Evolutionary conservation across 768 basidiomycete species (phyloP).

Genomic region (Mycena capillaripes): DNA sequence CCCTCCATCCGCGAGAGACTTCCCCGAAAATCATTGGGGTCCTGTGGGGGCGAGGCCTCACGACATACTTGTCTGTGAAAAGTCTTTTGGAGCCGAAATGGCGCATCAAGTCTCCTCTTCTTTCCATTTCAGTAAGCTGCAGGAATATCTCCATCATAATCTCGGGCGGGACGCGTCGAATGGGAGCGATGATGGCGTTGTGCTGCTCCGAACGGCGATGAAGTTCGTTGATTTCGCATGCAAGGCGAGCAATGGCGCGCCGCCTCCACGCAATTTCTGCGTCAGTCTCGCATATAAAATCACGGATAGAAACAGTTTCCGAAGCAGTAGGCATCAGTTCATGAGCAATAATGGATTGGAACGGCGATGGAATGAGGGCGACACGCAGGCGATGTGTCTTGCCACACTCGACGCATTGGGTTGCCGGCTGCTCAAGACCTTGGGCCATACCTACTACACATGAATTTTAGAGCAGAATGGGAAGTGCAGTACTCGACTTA

Average conservation of each 20-base stretch:
- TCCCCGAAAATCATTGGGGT: background rate
- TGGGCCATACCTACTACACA: too few relatives aligned
- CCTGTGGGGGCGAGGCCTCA: background rate
- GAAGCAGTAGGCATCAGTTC: background rate
- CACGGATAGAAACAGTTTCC: background rate
- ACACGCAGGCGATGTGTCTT: background rate
- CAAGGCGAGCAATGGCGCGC: background rate
- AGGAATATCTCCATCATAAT: background rate
- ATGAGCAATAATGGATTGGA: background rate
- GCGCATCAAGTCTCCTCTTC: too few relatives aligned
- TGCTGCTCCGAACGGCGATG: slow-evolving; percentile 2
- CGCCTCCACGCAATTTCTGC: background rate
- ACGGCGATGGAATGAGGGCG: background rate
- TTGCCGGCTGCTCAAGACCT: background rate
- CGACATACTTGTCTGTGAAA: background rate
- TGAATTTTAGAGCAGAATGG: too few relatives aligned
- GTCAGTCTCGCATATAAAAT: background rate
- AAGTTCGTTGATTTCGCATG: background rate
- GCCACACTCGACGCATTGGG: slow-evolving; percentile 12
- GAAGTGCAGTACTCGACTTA: too few relatives aligned
- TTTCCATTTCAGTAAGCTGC: background rate
- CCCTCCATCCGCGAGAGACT: background rate
- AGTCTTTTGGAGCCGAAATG: background rate
- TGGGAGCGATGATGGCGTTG: slow-evolving; percentile 6
- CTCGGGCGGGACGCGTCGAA: background rate